A percentile compares a stretch with the other conserved stretches of the same genome.
Conservation (phyloP, 306 rosid species). For the Cicer arietinum region DNA sequence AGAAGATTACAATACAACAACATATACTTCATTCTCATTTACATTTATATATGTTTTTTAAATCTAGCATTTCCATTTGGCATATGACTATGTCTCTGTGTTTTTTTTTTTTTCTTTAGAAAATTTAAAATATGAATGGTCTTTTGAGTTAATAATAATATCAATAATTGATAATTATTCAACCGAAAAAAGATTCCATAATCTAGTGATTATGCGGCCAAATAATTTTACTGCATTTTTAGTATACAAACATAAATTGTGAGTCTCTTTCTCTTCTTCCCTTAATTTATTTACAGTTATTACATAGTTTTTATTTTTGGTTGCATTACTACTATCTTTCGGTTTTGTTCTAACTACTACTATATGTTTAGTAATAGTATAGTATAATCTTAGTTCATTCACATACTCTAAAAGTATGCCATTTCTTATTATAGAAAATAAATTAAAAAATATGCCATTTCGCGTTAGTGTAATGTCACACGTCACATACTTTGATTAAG, state of each 20-base stretch:
- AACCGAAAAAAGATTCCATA: conserved; percentile 15
- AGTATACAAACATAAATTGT: conserved; percentile 1
- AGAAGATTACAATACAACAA: background rate
- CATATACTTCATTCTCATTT: background rate
- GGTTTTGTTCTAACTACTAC: background rate
- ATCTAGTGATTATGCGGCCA: conserved; percentile 25
- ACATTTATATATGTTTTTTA: background rate
- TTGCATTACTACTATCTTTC: background rate
- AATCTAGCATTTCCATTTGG: conserved; percentile 31
- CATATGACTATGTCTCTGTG: background rate
- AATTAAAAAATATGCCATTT: background rate
- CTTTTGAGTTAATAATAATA: background rate
- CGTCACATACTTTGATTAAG: background rate
- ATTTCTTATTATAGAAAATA: background rate
- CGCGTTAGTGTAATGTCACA: background rate
- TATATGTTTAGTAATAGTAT: background rate
- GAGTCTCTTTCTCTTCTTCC: conserved; percentile 8
- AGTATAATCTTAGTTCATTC: background rate
- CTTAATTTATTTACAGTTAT: background rate
- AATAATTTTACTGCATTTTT: conserved; percentile 14
- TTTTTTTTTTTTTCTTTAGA: conserved; percentile 11
- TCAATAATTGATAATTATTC: conserved; percentile 15
- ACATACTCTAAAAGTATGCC: background rate
- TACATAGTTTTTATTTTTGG: background rate
- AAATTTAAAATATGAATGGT: conserved; percentile 15